Conservation (phyloP, 768 basidiomycete species). For the Daedalea quercina region DNA sequence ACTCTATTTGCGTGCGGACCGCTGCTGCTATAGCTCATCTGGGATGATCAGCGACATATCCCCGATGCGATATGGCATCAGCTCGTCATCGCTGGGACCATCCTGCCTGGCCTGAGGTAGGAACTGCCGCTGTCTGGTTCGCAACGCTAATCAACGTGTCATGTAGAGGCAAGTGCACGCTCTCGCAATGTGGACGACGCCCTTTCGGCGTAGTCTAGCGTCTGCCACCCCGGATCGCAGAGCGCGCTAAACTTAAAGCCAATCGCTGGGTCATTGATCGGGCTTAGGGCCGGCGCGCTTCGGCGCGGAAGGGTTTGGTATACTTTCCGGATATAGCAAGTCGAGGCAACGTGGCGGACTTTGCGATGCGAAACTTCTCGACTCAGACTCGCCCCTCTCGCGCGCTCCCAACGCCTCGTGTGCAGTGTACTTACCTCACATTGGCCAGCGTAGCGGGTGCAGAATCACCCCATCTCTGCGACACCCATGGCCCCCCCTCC, state of each 20-base stretch:
- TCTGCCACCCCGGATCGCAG: neutral
- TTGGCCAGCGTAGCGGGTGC: slow-evolving; percentile 5
- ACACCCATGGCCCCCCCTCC: slow-evolving; percentile 25
- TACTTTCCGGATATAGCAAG: neutral
- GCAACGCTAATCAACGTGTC: neutral
- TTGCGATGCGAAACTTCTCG: slow-evolving; percentile 2
- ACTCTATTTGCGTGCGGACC: neutral
- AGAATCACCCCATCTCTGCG: slow-evolving; percentile 14
- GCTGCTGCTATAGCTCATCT: slow-evolving; percentile 2
- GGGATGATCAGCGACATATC: slow-evolving; percentile 1
- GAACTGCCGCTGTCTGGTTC: neutral
- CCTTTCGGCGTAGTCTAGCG: neutral
- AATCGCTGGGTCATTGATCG: neutral
- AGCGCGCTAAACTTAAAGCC: neutral
- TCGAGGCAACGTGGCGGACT: slow-evolving; percentile 4
- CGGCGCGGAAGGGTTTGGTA: neutral
- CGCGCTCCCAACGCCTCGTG: slow-evolving; percentile 17
- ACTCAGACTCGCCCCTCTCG: neutral
- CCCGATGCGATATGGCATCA: slow-evolving; percentile 1
- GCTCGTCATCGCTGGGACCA: neutral
- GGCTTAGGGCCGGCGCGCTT: slow-evolving; percentile 3
- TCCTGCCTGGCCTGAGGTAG: neutral
- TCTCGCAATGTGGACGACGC: neutral
- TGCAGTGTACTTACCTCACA: slow-evolving; percentile 14
- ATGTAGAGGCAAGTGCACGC: neutral